Evolutionary conservation across 116 monocot species (phyloP).

Genomic region (Phalaenopsis hybrid): DNA sequence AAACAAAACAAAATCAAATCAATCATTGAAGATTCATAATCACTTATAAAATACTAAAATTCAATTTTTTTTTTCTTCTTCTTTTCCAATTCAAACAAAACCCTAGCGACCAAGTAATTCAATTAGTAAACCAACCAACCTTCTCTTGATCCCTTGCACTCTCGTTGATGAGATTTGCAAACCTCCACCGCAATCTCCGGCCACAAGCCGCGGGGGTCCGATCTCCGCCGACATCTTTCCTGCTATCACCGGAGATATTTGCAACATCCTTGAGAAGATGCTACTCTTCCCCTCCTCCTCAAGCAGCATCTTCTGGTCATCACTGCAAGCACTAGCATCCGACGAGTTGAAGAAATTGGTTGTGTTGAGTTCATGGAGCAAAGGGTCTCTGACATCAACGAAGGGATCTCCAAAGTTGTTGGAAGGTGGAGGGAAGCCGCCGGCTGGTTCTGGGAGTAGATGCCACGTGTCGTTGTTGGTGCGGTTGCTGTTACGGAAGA

Average conservation of each 20-base stretch:
- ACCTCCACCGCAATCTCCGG: neutral
- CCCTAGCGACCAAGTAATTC: slow-evolving; percentile 23
- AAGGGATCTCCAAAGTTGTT: slow-evolving; percentile 30
- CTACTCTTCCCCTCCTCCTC: slow-evolving; percentile 5
- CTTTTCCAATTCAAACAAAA: neutral
- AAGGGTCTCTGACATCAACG: slow-evolving; percentile 14
- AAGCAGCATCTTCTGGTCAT: neutral
- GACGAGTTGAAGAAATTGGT: neutral
- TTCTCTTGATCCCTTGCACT: slow-evolving; percentile 3
- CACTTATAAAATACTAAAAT: too few relatives aligned
- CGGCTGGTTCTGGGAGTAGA: neutral
- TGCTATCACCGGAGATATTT: slow-evolving; percentile 3
- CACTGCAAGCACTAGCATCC: neutral
- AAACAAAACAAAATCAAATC: neutral
- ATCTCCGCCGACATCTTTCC: neutral
- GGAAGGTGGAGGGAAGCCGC: slow-evolving; percentile 11
- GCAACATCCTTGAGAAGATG: slow-evolving; percentile 17
- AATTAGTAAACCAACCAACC: neutral
- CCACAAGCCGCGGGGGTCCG: slow-evolving; percentile 33
- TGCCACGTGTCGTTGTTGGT: neutral
- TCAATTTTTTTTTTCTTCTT: neutral
- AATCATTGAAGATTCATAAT: neutral
- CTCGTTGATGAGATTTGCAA: neutral
- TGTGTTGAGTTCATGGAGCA: slow-evolving; percentile 11
- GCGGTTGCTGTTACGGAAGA: slow-evolving; percentile 35